Evolutionary conservation across 306 rosid genomes (phyloP).

Genomic region (Fagus crenata): DNA sequence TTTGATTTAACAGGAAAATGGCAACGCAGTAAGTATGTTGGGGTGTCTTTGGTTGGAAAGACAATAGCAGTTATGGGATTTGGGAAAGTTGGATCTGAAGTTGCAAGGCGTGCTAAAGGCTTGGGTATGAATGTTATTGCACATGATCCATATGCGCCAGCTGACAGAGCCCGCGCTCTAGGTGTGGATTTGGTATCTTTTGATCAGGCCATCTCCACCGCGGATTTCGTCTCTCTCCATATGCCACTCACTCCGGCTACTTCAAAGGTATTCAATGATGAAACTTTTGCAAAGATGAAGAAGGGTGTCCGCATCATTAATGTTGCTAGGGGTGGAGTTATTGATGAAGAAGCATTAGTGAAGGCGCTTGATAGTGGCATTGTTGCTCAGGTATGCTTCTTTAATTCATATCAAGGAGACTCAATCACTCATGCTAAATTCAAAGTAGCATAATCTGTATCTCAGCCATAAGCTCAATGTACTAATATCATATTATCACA

Average conservation of each 20-base stretch:
- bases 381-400: slow-evolving; percentile 76
- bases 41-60: slow-evolving; percentile 92
- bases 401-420: background rate
- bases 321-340: slow-evolving; percentile 93
- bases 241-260: slow-evolving; percentile 90
- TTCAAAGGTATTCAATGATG: slow-evolving; percentile 67
- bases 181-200: slow-evolving; percentile 87
- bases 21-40: slow-evolving; percentile 85
- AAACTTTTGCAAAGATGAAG: slow-evolving; percentile 70
- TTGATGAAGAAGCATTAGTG: slow-evolving; percentile 82
- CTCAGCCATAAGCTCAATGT: background rate
- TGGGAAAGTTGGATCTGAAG: slow-evolving; percentile 94
- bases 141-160: slow-evolving; percentile 92
- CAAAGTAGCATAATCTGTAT: background rate
- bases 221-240: slow-evolving; percentile 86
- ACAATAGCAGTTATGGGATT: slow-evolving; percentile 84
- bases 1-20: slow-evolving; percentile 58
- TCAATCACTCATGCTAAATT: background rate
- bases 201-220: slow-evolving; percentile 67
- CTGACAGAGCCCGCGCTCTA: slow-evolving; percentile 84
- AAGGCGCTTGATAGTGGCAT: slow-evolving; percentile 74
- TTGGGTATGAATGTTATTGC: slow-evolving; percentile 86
- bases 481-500: background rate
- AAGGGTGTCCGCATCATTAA: slow-evolving; percentile 78
- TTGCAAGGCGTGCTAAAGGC: slow-evolving; percentile 88